phyloP scores from a whole-genome alignment of 768 basidiomycete genomes.

The Chalciporus chontae region DNA sequence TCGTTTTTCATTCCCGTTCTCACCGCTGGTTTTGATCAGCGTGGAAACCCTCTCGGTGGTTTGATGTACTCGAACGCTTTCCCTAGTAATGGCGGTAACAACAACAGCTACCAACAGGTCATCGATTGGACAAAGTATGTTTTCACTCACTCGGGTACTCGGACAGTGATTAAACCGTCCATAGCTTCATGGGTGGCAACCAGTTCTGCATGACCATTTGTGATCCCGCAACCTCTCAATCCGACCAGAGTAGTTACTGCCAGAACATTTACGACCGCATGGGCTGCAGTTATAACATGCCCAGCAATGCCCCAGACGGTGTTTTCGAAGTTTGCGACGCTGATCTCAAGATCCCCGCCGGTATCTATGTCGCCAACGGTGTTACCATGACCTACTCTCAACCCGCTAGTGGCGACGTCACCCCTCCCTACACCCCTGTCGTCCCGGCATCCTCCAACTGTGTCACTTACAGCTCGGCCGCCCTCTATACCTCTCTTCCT shows the following conservation, averaged over 20 bases:
- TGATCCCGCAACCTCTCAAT: constrained; percentile 45
- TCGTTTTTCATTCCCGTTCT: constrained; percentile 11
- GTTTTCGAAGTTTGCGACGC: constrained; percentile 64
- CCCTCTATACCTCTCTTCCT: background rate
- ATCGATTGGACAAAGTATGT: constrained; percentile 64
- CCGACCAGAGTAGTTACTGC: constrained; percentile 47
- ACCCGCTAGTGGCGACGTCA: constrained; percentile 31
- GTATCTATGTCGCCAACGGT: constrained; percentile 44
- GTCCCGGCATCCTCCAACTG: constrained; percentile 46
- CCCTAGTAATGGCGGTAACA: constrained; percentile 37
- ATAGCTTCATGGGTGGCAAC: constrained; percentile 67
- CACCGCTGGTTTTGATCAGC: constrained; percentile 32
- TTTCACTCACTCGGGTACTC: background rate
- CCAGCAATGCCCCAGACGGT: constrained; percentile 53
- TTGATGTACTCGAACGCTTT: constrained; percentile 61
- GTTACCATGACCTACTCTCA: constrained; percentile 41
- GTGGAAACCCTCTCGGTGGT: constrained; percentile 81
- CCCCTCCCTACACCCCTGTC: constrained; percentile 39
- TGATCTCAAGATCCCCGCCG: constrained; percentile 61
- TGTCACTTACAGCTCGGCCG: constrained; percentile 21
- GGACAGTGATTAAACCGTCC: constrained; percentile 13
- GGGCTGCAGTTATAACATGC: constrained; percentile 73
- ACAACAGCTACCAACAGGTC: constrained; percentile 47
- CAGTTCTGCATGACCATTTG: constrained; percentile 72
- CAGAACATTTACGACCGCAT: constrained; percentile 71